phyloP scores from a whole-genome alignment of 352 stramenopile genomes.

The Phytophthora pistaciae region DNA sequence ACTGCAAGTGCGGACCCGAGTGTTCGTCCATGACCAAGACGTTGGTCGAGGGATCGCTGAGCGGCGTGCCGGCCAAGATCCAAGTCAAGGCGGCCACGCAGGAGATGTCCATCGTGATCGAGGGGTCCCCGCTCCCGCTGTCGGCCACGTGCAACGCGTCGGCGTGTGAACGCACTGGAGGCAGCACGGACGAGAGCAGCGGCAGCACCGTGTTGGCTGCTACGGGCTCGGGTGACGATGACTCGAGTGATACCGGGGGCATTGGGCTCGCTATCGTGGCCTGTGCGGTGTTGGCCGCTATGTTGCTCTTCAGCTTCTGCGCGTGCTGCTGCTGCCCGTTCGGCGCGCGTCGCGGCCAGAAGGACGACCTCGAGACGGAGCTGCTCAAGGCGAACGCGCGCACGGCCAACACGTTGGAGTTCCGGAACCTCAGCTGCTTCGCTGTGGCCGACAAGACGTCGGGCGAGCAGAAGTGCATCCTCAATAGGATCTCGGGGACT shows the following conservation, averaged over 20 bases:
- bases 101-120: slow-evolving; percentile 66
- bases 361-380: slow-evolving; percentile 44
- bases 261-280: slow-evolving; percentile 18
- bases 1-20: slow-evolving; percentile 65
- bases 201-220: slow-evolving; percentile 25
- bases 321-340: slow-evolving; percentile 28
- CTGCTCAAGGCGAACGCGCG: slow-evolving; percentile 55
- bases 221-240: slow-evolving; percentile 9
- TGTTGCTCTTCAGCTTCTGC: slow-evolving; percentile 23
- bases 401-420: slow-evolving; percentile 60
- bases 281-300: slow-evolving; percentile 14
- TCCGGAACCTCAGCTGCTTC: slow-evolving; percentile 65
- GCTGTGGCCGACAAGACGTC: slow-evolving; percentile 16
- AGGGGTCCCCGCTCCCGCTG: slow-evolving; percentile 76
- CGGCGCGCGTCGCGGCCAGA: slow-evolving; percentile 5
- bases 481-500: slow-evolving; percentile 68
- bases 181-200: slow-evolving; percentile 1
- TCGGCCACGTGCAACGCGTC: slow-evolving; percentile 68
- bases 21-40: slow-evolving; percentile 65
- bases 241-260: slow-evolving; percentile 9
- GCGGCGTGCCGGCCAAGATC: slow-evolving; percentile 69
- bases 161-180: slow-evolving; percentile 55
- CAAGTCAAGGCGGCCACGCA: slow-evolving; percentile 42
- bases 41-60: slow-evolving; percentile 70
- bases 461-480: slow-evolving; percentile 46